Base-by-base conservation (phyloP, 495 filamentous ascomycete species). In the Penicillium verhagenii region DNA sequence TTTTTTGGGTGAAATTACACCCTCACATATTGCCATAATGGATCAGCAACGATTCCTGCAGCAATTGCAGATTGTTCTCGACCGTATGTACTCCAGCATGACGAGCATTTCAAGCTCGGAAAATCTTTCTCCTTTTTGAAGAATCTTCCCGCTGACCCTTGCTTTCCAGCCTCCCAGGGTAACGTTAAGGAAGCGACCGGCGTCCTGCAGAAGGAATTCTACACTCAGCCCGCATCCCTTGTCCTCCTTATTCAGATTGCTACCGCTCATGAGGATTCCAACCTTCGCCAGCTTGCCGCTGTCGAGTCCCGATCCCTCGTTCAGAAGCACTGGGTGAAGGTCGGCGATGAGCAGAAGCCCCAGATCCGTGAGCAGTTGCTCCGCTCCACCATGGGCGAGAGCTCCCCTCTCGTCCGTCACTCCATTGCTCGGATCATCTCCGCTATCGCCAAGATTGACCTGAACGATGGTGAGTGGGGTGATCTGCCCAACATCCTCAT, bases 161-260 rank as follows among this genome's bases (percentile, higher is more conserved):
- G 45, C 50, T 48, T 47, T 51, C 38, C 54, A 72, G 72, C 71
- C 53, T 62, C 74, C 63, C 68, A 79, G 70, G 67, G 65, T 46
- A 71, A 74, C 60, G 85, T 98, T 65, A 96, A 96, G 79, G 82
- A 87, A 49, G 91, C 91, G 29, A 98, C 94, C n/a, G 82, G 86
- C 10, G 82, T 87, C 56, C 82, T 98, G 45, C 92, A 92, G 71
- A 91, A 93, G 66, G 89, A 89, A 63, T 97, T 88, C 79, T 97
- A 94, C 73, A 84, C 84, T 53, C 82, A 92, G 52, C 90, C 93
- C 5, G 81, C 90, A 54, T 88, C 90, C 4, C 84, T 98, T 7
- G 77, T 89, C 23, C 79, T 88, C 61, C 86, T 98, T 28, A 79
- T 97, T 46, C 91, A 96, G 66, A 82, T 96, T 59, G 80, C 95